A percentile compares a stretch with the other conserved stretches of the same genome.
Evolutionary conservation across 75 land plant species (phyloP).

Genomic region (Larix kaempferi): DNA sequence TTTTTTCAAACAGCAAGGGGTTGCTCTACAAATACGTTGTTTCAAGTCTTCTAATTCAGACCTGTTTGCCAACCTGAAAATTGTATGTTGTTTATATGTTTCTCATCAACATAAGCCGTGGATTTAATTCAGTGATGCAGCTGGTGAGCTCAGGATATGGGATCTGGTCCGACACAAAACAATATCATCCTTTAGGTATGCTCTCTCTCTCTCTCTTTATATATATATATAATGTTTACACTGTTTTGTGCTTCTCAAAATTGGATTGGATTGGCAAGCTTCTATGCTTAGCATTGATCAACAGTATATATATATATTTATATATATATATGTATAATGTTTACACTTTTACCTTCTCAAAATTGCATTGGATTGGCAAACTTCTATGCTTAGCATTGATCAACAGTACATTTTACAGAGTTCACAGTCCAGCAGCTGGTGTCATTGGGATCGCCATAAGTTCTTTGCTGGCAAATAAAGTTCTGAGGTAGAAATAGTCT

Average conservation of each 20-base stretch:
- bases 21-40: neutral
- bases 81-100: neutral
- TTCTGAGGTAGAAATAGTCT: constrained; percentile 51
- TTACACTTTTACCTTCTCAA: neutral
- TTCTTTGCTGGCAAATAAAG: constrained; percentile 41
- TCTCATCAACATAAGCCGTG: neutral
- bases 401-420: constrained; percentile 34
- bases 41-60: neutral
- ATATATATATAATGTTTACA: too few species aligned
- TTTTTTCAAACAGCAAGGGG: neutral
- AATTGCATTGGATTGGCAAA: neutral
- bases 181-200: constrained; percentile 63
- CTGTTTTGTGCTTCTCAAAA: neutral
- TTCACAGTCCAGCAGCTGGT: constrained; percentile 71
- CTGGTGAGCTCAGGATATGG: constrained; percentile 87
- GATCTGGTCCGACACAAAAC: constrained; percentile 65
- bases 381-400: neutral
- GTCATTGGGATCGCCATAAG: constrained; percentile 63
- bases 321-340: too few species aligned
- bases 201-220: too few species aligned
- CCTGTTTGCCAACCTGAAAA: neutral
- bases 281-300: neutral
- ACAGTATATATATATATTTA: too few species aligned
- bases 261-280: neutral
- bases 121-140: constrained; percentile 52